These are phyloP conservation scores for Aspergillus brasiliensis DNA, from an alignment of 2,329 filamentous ascomycete species.

Conservation along the genomic window DNA sequence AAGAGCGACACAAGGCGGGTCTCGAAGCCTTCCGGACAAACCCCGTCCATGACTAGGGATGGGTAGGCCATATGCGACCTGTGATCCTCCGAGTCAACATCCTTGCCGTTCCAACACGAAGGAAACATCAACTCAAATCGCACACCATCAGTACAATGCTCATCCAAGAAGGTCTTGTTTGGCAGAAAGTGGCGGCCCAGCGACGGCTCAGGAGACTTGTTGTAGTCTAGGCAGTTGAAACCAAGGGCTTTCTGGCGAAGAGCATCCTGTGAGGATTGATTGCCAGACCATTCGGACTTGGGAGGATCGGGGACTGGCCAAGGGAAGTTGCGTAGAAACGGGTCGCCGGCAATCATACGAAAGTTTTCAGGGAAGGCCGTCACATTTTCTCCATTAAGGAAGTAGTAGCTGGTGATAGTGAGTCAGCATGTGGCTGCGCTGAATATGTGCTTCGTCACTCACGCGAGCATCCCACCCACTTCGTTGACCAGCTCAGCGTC, in stretches of 20 bases:
- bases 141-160: conserved; percentile 77
- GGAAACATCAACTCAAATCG: conserved; percentile 86
- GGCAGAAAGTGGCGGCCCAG: conserved; percentile 82
- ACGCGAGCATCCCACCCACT: conserved; percentile 83
- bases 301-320: conserved; percentile 67
- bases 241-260: conserved; percentile 81
- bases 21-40: conserved; percentile 70
- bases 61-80: conserved; percentile 76
- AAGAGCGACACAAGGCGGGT: conserved; percentile 73
- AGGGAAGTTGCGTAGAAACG: conserved; percentile 67
- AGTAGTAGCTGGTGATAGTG: conserved; percentile 69
- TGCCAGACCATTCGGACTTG: conserved; percentile 69
- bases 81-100: conserved; percentile 57
- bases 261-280: conserved; percentile 68
- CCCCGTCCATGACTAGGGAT: conserved; percentile 71
- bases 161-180: conserved; percentile 75
- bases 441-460: conserved; percentile 46
- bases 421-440: conserved; percentile 1
- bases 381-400: conserved; percentile 67
- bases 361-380: conserved; percentile 76
- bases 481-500: conserved; percentile 70
- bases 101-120: conserved; percentile 81
- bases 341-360: conserved; percentile 79
- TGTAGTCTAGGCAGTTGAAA: conserved; percentile 94
- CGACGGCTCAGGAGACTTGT: conserved; percentile 65